Conservation (phyloP, 306 rosid genomes). For the Trifolium subterraneum region DNA sequence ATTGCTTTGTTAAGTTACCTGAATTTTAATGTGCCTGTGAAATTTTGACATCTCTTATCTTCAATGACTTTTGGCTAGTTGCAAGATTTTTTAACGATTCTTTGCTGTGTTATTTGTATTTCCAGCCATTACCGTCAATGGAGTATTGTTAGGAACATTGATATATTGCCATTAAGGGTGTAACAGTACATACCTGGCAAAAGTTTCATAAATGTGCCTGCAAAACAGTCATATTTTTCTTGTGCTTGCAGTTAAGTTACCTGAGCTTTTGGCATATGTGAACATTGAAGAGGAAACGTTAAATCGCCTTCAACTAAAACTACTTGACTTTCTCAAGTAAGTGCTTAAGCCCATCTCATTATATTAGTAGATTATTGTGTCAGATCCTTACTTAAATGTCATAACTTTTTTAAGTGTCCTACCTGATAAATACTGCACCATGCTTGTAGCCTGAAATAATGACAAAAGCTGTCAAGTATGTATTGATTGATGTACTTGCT, state of each 20-base stretch:
- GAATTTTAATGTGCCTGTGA: conserved; percentile 62
- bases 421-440: background rate
- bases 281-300: conserved; percentile 90
- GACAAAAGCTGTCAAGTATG: background rate
- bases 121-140: conserved; percentile 5
- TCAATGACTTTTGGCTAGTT: conserved; percentile 28
- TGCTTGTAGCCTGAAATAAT: conserved; percentile 24
- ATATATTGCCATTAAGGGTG: conserved; percentile 23
- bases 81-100: conserved; percentile 7
- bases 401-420: background rate
- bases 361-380: conserved; percentile 24
- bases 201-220: conserved; percentile 20
- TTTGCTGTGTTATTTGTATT: conserved; percentile 25
- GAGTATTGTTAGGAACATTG: background rate
- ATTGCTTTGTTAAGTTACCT: conserved; percentile 66
- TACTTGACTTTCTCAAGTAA: conserved; percentile 82
- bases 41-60: conserved; percentile 4
- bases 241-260: conserved; percentile 85
- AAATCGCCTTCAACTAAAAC: conserved; percentile 73
- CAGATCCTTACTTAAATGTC: conserved; percentile 2
- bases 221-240: conserved; percentile 40
- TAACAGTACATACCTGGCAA: conserved; percentile 30
- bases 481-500: conserved; percentile 1
- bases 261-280: conserved; percentile 88
- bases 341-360: conserved; percentile 32